These are phyloP conservation scores for Pholiota conissans DNA, from an alignment of 768 basidiomycete genomes.

Conservation along the genomic window DNA sequence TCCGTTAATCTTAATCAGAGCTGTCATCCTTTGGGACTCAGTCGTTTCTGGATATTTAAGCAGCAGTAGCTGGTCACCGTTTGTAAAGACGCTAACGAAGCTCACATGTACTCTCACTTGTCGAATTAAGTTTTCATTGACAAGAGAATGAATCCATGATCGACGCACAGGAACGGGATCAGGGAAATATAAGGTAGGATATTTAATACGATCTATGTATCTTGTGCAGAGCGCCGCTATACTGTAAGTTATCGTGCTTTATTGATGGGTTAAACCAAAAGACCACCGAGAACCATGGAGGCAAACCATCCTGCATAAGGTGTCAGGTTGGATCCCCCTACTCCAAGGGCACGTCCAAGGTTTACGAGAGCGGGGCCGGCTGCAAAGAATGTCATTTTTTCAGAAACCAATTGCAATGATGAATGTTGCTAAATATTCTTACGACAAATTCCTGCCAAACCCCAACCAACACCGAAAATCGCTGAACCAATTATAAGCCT, in stretches of 20 bases:
- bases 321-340: conserved; percentile 27
- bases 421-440: conserved; percentile 23
- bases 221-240: too few relatives aligned
- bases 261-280: conserved; percentile 24
- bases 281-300: conserved; percentile 39
- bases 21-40: too few relatives aligned
- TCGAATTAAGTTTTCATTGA: too few relatives aligned
- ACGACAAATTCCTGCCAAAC: conserved; percentile 62
- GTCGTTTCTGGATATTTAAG: too few relatives aligned
- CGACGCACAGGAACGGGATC: too few relatives aligned
- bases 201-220: too few relatives aligned
- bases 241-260: neutral
- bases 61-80: too few relatives aligned
- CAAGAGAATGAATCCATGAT: too few relatives aligned
- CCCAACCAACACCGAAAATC: conserved; percentile 67
- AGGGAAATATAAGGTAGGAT: too few relatives aligned
- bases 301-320: conserved; percentile 41
- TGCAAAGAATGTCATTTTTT: conserved; percentile 22
- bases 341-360: conserved; percentile 47
- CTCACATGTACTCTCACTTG: too few relatives aligned
- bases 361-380: conserved; percentile 67
- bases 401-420: neutral
- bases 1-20: too few relatives aligned
- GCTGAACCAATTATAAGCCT: conserved; percentile 50
- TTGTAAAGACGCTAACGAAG: too few relatives aligned